Conservation (phyloP, 306 rosid genomes). For the Citrullus colocynthis region DNA sequence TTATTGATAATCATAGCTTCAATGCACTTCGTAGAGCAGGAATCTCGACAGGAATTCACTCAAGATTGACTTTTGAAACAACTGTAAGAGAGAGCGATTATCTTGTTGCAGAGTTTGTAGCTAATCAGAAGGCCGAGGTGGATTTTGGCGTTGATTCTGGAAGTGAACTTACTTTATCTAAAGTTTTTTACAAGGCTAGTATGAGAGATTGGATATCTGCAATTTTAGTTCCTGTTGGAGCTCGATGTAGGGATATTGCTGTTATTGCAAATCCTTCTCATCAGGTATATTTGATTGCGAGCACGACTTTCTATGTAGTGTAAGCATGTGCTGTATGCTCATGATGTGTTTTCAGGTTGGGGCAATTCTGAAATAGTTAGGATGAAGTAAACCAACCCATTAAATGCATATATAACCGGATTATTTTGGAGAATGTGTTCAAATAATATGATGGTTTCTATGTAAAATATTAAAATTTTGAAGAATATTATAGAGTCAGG, state of each 20-base stretch:
- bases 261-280: conserved; percentile 34
- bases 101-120: conserved; percentile 57
- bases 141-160: conserved; percentile 20
- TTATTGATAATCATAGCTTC: conserved; percentile 25
- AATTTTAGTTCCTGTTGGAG: conserved; percentile 61
- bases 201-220: conserved; percentile 57
- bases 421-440: neutral
- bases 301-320: neutral
- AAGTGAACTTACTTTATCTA: conserved; percentile 50
- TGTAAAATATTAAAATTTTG: neutral
- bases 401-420: neutral
- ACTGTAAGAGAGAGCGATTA: conserved; percentile 33
- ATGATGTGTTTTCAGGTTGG: neutral
- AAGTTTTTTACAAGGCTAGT: conserved; percentile 39
- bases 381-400: neutral
- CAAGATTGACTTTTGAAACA: conserved; percentile 62
- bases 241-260: conserved; percentile 67
- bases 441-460: neutral
- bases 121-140: conserved; percentile 30
- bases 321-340: neutral
- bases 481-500: neutral
- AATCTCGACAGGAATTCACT: conserved; percentile 53
- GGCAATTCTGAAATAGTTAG: neutral
- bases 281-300: conserved; percentile 31
- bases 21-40: conserved; percentile 37